Base-by-base conservation (phyloP, 805 yeast species). In the Yarrowia divulgata region DNA sequence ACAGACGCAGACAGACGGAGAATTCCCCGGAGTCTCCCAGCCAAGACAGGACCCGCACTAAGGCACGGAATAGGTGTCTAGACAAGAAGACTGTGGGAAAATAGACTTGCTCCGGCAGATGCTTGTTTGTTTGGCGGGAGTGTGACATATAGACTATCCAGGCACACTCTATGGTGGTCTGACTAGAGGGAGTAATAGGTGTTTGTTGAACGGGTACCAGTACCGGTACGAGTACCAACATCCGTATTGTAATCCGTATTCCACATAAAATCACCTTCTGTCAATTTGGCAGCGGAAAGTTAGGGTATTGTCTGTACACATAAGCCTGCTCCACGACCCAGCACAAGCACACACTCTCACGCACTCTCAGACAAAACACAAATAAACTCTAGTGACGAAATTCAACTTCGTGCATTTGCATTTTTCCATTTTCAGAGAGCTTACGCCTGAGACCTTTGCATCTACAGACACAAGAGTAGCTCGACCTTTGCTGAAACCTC, bases 361-460 rank as follows among this genome's bases (percentile, higher is more conserved):
- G 29, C 29, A 23, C 29, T 23, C 29, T 23, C 29, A 23, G 29
- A 23, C 29, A 23, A 52, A 52, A 23, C 60, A 16, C 63, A 45
- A 45, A 45, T 60, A 60, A 60, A 60, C 66, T 60, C 66, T 34
- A 34, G 52, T 60, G 66, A 45, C 66, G 66, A 60, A 60, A 60
- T 43, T 60, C 66, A 60, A 60, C 66, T 43, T 60, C 34, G 52
- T 43, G 66, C 66, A 60, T 60, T 60, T 43, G 66, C 66, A 60
- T 60, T 60, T 60, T 60, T 45, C 50, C 64, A 57, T 40, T 57
- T 57, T 57, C 49, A n/a, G 64, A 57, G 64, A 57, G 64, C 66
- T 45, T 60, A 43, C 66, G 52, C 66, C 52, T 60, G 19, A 43
- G 48, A 14, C 63, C 58, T 54, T 54, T 37, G 43, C 58, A 54